Conservation (phyloP, 306 rosid species). For the Lathyrus tuberosus region DNA sequence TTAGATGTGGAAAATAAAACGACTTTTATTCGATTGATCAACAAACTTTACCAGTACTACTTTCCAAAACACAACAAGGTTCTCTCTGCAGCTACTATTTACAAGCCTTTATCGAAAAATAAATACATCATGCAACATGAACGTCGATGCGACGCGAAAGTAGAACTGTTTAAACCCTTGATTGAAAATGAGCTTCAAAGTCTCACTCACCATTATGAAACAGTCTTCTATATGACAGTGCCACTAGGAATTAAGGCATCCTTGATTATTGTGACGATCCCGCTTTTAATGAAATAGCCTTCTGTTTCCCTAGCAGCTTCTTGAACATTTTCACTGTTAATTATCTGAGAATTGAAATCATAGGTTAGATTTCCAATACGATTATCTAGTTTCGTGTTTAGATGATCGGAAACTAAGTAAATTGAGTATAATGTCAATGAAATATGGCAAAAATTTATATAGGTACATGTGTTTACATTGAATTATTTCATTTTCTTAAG, state of each 20-base stretch:
- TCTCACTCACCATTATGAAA: conserved; percentile 13
- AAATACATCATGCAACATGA: conserved; percentile 36
- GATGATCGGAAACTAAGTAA: not conserved
- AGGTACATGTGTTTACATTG: too few relatives aligned
- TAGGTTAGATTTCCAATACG: conserved; percentile 10
- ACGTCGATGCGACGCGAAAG: conserved; percentile 24
- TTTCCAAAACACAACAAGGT: conserved; percentile 35
- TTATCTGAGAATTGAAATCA: conserved; percentile 61
- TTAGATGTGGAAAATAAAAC: not conserved
- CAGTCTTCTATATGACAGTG: conserved; percentile 54
- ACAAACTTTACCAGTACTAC: conserved; percentile 44
- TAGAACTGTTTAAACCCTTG: not conserved
- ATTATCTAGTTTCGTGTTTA: not conserved
- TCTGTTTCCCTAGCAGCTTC: conserved; percentile 99
- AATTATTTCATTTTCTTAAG: too few relatives aligned
- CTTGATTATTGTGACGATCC: conserved; percentile 90
- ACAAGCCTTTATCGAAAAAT: conserved; percentile 48
- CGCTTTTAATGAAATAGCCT: conserved; percentile 96
- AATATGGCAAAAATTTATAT: not conserved
- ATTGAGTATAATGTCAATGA: not conserved
- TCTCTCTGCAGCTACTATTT: conserved; percentile 54
- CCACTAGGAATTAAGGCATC: conserved; percentile 95
- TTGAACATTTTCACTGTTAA: conserved; percentile 80
- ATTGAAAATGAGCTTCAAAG: conserved; percentile 11
- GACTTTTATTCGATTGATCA: conserved; percentile 45